Base-by-base conservation (phyloP, 2,329 filamentous ascomycete species). In the Colletotrichum liaoningense region DNA sequence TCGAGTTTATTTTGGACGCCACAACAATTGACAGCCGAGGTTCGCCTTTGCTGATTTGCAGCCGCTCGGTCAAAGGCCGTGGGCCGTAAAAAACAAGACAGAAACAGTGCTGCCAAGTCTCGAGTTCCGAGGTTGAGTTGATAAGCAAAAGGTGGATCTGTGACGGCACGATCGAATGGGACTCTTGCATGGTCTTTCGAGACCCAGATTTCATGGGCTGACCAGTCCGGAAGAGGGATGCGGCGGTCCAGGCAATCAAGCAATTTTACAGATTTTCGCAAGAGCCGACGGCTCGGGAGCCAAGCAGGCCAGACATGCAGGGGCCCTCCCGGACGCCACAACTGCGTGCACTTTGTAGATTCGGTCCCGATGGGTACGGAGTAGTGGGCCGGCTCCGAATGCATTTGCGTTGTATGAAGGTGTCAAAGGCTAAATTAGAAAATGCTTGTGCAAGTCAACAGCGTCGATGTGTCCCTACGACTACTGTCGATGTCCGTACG, bases 61-160 rank as follows among this genome's bases (percentile, higher is more conserved):
- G 28, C 56, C 19, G 24, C 58, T 73, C 66, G 70, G 70, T 19
- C 70, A 73, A 73, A 70, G 54, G 67, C 70, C 70, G 59, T 57
- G 42, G 26, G 42, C 54, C 69, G 70, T 65, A 70, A 60, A 55
- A 55, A 46, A 16, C n/a, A 11, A 19, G 28, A 70, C 56, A 30
- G n/a, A 14, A 57, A 38, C 55, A 58, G 58, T 28, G 7, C 33
- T 35, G 42, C 42, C 63, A 60, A 67, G 46, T 26, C 24, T 14
- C 6, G 19, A n/a, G 49, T 38, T 14, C 62, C 52, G 54, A 58
- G 54, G 63, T 55, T 16, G 30, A 49, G 52, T 69, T 28, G 59
- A 65, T 70, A 65, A 72, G 63, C 58, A 38, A 49, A 49, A 33
- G 33, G 56, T 69, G 63, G 69, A 22, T 24, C 59, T 26, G 19